Evolutionary conservation across 345 rosid genomes (phyloP).

Genomic region (Turnera subulata): DNA sequence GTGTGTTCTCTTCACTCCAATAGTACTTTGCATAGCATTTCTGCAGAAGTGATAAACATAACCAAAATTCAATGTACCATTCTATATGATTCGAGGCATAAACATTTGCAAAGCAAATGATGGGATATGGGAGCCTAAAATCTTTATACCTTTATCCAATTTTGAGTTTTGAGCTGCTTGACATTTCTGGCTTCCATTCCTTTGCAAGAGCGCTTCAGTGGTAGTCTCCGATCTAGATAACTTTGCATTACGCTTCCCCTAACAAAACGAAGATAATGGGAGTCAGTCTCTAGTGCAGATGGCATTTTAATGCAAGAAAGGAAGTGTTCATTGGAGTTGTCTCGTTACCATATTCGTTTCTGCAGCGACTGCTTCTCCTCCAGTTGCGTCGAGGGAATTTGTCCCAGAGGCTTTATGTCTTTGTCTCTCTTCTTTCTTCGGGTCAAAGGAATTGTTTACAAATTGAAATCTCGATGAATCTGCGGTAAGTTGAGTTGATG

Average conservation of each 20-base stretch:
- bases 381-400: background rate
- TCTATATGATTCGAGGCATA: too few species aligned
- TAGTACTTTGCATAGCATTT: constrained; percentile 14
- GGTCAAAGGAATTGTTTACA: constrained; percentile 31
- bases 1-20: too few species aligned
- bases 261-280: background rate
- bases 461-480: constrained; percentile 41
- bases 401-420: constrained; percentile 3
- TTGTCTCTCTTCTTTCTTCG: constrained; percentile 19
- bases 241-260: constrained; percentile 25
- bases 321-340: constrained; percentile 15
- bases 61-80: background rate
- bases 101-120: background rate
- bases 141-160: constrained; percentile 32
- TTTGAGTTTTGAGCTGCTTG: constrained; percentile 47
- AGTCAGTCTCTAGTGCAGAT: background rate
- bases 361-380: constrained; percentile 11
- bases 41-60: constrained; percentile 28
- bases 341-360: constrained; percentile 22
- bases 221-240: constrained; percentile 33
- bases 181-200: constrained; percentile 53
- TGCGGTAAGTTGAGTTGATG: constrained; percentile 41
- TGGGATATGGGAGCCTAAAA: too few species aligned
- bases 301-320: background rate
- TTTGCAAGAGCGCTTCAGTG: constrained; percentile 40